Conservation (phyloP, 1,284 basidiomycete genomes). For the Dichomitus squalens region DNA sequence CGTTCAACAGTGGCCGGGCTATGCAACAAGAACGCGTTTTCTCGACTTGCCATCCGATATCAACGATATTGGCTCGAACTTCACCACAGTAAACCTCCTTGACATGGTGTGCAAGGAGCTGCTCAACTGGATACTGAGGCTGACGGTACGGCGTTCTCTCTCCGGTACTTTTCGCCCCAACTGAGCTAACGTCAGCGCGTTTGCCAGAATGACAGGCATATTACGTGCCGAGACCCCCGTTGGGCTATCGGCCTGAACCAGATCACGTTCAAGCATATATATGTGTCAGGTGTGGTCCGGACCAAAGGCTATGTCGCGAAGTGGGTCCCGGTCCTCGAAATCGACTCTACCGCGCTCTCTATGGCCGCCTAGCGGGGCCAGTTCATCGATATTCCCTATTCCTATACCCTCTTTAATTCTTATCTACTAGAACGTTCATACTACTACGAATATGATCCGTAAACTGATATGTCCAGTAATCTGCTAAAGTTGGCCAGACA, state of each 20-base stretch:
- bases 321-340: conserved; percentile 19
- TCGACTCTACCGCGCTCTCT: conserved; percentile 12
- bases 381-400: too few relatives aligned
- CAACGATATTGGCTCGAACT: neutral
- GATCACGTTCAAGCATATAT: conserved; percentile 20
- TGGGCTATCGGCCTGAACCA: conserved; percentile 16
- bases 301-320: conserved; percentile 15
- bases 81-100: conserved; percentile 13
- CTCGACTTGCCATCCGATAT: conserved; percentile 6
- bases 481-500: too few relatives aligned
- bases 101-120: conserved; percentile 18
- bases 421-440: too few relatives aligned
- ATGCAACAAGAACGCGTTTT: conserved; percentile 14
- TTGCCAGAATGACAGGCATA: conserved; percentile 9
- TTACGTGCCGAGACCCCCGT: conserved; percentile 9
- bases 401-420: too few relatives aligned
- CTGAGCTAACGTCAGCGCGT: neutral
- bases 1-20: conserved; percentile 19
- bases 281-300: conserved; percentile 11
- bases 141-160: conserved; percentile 2
- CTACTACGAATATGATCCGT: too few relatives aligned
- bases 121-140: conserved; percentile 12
- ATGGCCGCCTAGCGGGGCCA: neutral
- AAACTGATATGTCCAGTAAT: too few relatives aligned
- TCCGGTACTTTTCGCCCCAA: neutral